Evolutionary conservation across 371 early-diverging fungal species (phyloP).

Genomic region (Mortierella sp.): DNA sequence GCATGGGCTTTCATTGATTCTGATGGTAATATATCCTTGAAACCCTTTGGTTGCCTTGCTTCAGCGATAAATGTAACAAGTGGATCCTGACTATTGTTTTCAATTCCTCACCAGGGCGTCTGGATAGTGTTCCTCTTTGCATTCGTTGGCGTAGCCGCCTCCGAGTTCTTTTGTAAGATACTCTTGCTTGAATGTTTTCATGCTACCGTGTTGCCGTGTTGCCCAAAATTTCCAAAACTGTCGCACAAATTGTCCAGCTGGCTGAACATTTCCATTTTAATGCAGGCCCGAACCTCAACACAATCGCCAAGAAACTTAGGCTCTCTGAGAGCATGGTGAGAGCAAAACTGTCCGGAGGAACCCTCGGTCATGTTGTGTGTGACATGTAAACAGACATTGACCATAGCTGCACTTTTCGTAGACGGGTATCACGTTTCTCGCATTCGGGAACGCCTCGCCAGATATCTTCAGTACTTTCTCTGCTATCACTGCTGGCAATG

Average conservation of each 20-base stretch:
- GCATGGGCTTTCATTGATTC: slow-evolving; percentile 55
- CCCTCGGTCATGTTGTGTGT: too few relatives aligned
- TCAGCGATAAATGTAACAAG: too few relatives aligned
- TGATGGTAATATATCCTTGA: slow-evolving; percentile 56
- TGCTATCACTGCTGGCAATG: slow-evolving; percentile 76
- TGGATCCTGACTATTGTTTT: background rate
- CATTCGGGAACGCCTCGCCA: slow-evolving; percentile 89
- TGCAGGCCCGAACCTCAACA: slow-evolving; percentile 70
- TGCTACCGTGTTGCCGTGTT: too few relatives aligned
- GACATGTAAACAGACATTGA: too few relatives aligned
- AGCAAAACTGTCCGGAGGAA: too few relatives aligned
- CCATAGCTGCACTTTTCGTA: slow-evolving; percentile 26
- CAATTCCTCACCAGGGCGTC: slow-evolving; percentile 42
- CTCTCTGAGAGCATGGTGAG: slow-evolving; percentile 73
- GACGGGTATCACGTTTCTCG: slow-evolving; percentile 88
- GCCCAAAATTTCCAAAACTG: too few relatives aligned
- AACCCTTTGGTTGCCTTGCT: too few relatives aligned
- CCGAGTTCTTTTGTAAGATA: slow-evolving; percentile 71
- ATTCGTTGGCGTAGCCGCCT: slow-evolving; percentile 72
- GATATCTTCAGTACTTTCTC: slow-evolving; percentile 85
- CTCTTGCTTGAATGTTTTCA: too few relatives aligned
- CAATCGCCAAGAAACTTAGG: slow-evolving; percentile 68
- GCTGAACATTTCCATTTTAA: background rate
- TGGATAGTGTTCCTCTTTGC: slow-evolving; percentile 73
- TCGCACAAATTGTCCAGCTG: too few relatives aligned